These are phyloP conservation scores for Verticillium klebahnii DNA, from an alignment of 2,329 filamentous ascomycete genomes.

Conservation along the genomic window DNA sequence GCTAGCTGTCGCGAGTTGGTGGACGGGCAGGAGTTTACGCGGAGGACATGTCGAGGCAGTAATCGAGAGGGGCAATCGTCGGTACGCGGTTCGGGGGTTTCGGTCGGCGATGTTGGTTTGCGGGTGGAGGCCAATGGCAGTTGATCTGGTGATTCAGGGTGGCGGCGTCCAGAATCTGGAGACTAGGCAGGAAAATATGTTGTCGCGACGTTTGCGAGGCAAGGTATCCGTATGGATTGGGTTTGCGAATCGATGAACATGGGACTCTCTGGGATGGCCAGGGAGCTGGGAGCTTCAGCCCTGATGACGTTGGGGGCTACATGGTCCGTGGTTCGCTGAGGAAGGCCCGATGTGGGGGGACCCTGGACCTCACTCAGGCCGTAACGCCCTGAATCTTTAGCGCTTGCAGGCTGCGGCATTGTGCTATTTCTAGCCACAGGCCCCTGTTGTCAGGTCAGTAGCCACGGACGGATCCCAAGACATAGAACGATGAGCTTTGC, in stretches of 20 bases:
- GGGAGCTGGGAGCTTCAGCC: not conserved
- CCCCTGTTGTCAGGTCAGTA: too few relatives aligned
- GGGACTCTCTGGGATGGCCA: not conserved
- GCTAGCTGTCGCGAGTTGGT: not conserved
- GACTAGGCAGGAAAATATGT: not conserved
- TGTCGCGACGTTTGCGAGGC: not conserved
- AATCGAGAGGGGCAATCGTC: not conserved
- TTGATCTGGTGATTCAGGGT: not conserved
- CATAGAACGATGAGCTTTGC: too few relatives aligned
- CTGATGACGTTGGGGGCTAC: not conserved
- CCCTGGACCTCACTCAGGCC: not conserved
- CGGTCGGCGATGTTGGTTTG: not conserved
- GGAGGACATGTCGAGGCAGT: slow-evolving; percentile 1
- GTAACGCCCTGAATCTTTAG: not conserved
- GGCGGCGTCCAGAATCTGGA: not conserved
- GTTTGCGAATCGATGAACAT: not conserved
- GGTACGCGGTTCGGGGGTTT: not conserved
- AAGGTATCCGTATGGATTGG: not conserved
- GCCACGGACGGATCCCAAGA: too few relatives aligned
- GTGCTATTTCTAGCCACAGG: not conserved
- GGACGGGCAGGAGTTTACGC: slow-evolving; percentile 1
- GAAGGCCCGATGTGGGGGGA: not conserved
- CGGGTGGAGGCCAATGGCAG: not conserved
- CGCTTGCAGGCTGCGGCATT: not conserved
- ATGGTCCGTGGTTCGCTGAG: not conserved